Evolutionary conservation across 441 rosid species (phyloP).

Genomic region (California macrophylla): DNA sequence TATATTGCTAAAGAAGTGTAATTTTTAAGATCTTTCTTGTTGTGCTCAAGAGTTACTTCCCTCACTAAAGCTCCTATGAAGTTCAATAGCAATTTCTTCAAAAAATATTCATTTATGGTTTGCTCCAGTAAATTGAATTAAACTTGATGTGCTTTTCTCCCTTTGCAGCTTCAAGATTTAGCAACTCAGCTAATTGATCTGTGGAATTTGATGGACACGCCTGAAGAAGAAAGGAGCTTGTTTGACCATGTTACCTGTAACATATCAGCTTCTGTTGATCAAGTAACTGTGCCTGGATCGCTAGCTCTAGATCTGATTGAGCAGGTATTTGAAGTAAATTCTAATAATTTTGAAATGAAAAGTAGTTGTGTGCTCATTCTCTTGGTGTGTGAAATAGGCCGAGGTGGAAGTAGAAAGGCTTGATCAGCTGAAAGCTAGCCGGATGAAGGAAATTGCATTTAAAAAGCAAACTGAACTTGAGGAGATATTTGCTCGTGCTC

Average conservation of each 20-base stretch:
- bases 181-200: constrained; percentile 74
- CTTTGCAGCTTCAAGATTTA: constrained; percentile 76
- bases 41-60: background rate
- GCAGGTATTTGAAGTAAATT: constrained; percentile 44
- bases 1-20: background rate
- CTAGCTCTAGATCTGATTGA: constrained; percentile 79
- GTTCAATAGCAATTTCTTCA: background rate
- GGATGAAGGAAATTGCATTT: constrained; percentile 92
- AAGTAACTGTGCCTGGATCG: constrained; percentile 75
- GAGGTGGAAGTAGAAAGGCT: constrained; percentile 89
- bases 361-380: constrained; percentile 15
- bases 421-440: constrained; percentile 81
- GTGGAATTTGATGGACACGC: constrained; percentile 97
- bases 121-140: constrained; percentile 11
- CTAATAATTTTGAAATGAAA: background rate
- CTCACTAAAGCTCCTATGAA: background rate
- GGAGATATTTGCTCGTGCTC: constrained; percentile 72
- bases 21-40: background rate
- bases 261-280: constrained; percentile 76
- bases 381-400: constrained; percentile 38
- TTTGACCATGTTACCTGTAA: constrained; percentile 85
- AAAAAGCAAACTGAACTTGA: constrained; percentile 86
- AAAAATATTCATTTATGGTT: background rate
- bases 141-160: constrained; percentile 15
- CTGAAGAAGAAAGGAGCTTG: constrained; percentile 65